phyloP scores from a whole-genome alignment of 2,329 filamentous ascomycete species.

The Ascosphaera acerosa region DNA sequence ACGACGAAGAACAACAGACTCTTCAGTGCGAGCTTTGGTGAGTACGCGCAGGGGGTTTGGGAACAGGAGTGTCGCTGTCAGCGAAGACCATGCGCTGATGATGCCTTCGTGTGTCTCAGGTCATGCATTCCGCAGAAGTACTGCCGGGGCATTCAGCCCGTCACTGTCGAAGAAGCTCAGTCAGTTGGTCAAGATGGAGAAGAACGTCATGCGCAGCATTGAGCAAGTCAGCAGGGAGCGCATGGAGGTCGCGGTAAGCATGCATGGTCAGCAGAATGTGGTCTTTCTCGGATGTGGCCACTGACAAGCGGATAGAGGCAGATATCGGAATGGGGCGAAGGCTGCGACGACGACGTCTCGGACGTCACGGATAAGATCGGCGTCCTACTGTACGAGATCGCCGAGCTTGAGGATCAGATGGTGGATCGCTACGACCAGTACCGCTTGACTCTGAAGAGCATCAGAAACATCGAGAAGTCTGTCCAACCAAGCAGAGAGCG shows the following conservation, averaged over 20 bases:
- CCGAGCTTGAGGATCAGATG: constrained; percentile 92
- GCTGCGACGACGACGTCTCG: constrained; percentile 87
- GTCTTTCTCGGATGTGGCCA: constrained; percentile 1
- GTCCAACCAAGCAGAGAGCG: constrained; percentile 84
- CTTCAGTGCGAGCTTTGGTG: constrained; percentile 76
- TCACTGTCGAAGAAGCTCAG: constrained; percentile 95
- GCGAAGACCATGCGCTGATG: too few relatives aligned
- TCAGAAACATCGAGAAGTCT: constrained; percentile 94
- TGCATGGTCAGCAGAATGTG: background rate
- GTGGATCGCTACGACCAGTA: constrained; percentile 99
- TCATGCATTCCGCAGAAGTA: constrained; percentile 31
- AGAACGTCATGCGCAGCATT: constrained; percentile 98
- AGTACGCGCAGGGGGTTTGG: constrained; percentile 14
- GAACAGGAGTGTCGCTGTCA: too few relatives aligned
- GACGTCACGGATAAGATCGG: constrained; percentile 98
- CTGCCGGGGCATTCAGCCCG: constrained; percentile 33
- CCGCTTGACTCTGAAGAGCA: constrained; percentile 96
- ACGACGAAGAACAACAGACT: constrained; percentile 76
- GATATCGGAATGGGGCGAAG: constrained; percentile 93
- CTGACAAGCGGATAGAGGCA: constrained; percentile 44
- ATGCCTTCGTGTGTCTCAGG: constrained; percentile 26
- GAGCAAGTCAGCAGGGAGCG: constrained; percentile 85
- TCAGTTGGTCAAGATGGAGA: constrained; percentile 99
- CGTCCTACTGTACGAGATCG: constrained; percentile 93
- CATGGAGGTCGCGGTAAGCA: constrained; percentile 92